Evolutionary conservation across 768 basidiomycete species (phyloP), one percentile per base, ranked within the genome.

Genomic region (Leucocoprinus birnbaumii): DNA sequence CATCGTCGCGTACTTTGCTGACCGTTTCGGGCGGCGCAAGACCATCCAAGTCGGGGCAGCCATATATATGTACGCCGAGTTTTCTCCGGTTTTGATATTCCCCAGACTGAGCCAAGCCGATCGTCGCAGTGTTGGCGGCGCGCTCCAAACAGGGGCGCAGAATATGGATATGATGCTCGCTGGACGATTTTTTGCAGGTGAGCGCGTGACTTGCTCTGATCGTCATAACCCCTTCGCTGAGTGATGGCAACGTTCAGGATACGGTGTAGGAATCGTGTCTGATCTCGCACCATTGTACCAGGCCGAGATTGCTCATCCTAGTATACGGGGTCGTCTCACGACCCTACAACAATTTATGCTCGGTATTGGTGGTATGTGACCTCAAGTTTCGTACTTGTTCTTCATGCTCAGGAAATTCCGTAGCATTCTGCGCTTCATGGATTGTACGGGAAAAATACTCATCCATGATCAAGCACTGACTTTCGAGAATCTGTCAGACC

Each of bases 231-330:
- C n/a, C 40, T 14, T 24, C 8, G 9, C 18, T 25, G 22, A 41
- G 3, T 3, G 24, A 1, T 5, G 7, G 0, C 10, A n/a, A 16
- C 46, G 18, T 16, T 5, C 31, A 71, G 71, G 72, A 13, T 73
- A 72, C 53, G 74, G 73, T 8, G 69, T 76, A 7, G 78, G 78
- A 1, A 77, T 80, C 55, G 74, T 80, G 58, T 74, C 78, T 7
- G 76, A 79, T 63, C 65, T 79, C 16, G 76, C 77, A 4, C 75
- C 78, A 24, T 62, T 84, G 9, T 83, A 84, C 4, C 37, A 73
- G 68, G 76, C 81, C 16, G 81, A 83, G 65, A 83, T 84, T 48
- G 78, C 80, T 1, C 79, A 80, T 55, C 80, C 80, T 0, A 77
- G 75, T 66, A 81, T 80, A 41, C 71, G 80, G n/a, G 80, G 80